Conservation (phyloP, 2,329 filamentous ascomycete species). For the Arthrinium phaeospermum region DNA sequence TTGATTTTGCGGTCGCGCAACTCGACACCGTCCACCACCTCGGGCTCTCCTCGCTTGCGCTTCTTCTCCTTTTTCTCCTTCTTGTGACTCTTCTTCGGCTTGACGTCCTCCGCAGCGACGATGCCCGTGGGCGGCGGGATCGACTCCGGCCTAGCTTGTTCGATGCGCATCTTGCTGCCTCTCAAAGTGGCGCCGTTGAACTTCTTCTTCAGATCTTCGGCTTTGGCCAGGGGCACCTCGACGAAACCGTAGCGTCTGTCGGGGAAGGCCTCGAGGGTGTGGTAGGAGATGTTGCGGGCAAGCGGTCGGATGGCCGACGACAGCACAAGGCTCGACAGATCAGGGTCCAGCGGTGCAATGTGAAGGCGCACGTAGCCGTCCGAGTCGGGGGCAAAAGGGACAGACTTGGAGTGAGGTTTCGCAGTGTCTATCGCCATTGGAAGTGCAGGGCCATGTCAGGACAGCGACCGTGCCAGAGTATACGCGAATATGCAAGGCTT, state of each 20-base stretch:
- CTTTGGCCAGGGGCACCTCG: constrained; percentile 79
- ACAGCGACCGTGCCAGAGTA: neutral
- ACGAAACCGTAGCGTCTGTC: constrained; percentile 91
- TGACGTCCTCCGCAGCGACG: constrained; percentile 38
- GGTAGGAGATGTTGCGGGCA: constrained; percentile 86
- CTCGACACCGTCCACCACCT: constrained; percentile 69
- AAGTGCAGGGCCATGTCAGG: constrained; percentile 18
- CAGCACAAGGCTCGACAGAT: constrained; percentile 75
- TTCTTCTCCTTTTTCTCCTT: constrained; percentile 52
- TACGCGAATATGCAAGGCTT: neutral
- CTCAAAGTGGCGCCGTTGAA: constrained; percentile 85
- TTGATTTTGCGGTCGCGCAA: constrained; percentile 80
- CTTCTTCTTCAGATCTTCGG: constrained; percentile 90
- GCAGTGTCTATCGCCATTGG: constrained; percentile 30
- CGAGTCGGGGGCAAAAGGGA: constrained; percentile 25
- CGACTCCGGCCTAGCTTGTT: constrained; percentile 75
- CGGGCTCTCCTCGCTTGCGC: constrained; percentile 53
- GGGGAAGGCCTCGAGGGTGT: constrained; percentile 83
- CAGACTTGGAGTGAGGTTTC: constrained; percentile 23
- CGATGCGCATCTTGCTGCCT: constrained; percentile 83
- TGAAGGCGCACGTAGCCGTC: constrained; percentile 69
- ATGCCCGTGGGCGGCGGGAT: constrained; percentile 46
- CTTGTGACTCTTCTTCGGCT: constrained; percentile 38
- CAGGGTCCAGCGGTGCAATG: constrained; percentile 82
- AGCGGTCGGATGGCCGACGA: constrained; percentile 68